phyloP scores from a whole-genome alignment of 192 early-diverging fungal genomes.

The Glomus cerebriforme region DNA sequence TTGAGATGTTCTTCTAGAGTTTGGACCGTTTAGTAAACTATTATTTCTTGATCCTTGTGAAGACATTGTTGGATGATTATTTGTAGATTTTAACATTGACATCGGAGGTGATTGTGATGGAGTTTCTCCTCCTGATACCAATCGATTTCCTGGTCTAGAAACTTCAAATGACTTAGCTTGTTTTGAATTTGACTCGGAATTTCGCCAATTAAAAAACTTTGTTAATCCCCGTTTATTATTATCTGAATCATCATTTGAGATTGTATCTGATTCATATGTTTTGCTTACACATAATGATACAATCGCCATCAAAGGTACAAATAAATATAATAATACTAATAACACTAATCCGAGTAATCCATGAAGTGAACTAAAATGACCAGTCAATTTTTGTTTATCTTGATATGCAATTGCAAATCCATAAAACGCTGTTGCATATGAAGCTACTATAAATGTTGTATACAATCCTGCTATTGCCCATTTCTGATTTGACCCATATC shows the following conservation, averaged over 20 bases:
- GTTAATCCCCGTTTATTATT: neutral
- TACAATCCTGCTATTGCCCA: neutral
- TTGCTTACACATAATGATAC: neutral
- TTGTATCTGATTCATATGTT: neutral
- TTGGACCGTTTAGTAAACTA: neutral
- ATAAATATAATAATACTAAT: conserved; percentile 8
- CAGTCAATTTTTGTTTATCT: neutral
- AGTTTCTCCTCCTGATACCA: neutral
- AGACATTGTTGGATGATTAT: neutral
- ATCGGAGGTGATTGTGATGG: neutral
- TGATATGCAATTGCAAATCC: neutral
- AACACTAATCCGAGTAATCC: neutral
- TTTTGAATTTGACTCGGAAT: neutral
- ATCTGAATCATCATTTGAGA: neutral
- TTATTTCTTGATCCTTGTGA: neutral
- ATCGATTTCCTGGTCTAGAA: conserved; percentile 6
- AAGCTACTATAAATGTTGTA: neutral
- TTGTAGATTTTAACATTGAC: neutral
- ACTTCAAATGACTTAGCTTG: conserved; percentile 12
- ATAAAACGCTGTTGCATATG: neutral
- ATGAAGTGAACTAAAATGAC: neutral
- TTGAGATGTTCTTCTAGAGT: neutral
- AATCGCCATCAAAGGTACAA: neutral
- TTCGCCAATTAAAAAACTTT: neutral
- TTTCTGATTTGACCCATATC: neutral